Evolutionary conservation across 2,329 filamentous ascomycete genomes (phyloP), one percentile per base, ranked within the genome.

Genomic region (Trichophyton mentagrophytes): DNA sequence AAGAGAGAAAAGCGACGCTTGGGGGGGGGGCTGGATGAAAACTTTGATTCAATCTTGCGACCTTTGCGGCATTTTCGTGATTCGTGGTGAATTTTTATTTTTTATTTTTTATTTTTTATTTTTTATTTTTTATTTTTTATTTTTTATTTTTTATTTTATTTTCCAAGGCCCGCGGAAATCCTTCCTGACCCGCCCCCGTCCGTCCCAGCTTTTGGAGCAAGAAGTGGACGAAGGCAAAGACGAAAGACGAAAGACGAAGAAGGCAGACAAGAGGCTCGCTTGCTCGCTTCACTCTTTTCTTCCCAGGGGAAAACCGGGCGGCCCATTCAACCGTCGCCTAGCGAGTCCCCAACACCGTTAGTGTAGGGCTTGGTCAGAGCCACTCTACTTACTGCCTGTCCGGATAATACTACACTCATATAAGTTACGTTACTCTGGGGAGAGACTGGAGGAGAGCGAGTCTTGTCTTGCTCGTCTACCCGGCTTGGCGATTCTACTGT

Each of bases 381-480:
- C 30, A 22, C 22, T 2, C 22, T 22, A 22, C 22, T 22, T 22
- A 22, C 22, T 22, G 22, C 22, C 22, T 22, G 22, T 3, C 22
- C 2, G 22, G 22, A 22, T 22, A 22, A 22, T 22, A 22, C 22
- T 22, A 22, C 22, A 22, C 22, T 22, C 22, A 22, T 22, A 22
- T 22, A 22, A 22, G 22, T 22, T 22, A 22, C 22, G 22, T 22
- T 22, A 22, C 22, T 22, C 22, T 22, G 22, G 1, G 40, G 40
- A n/a, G 15, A 42, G 11, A 42, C 17, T n/a, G 40, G 40, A 17
- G 15, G 40, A 44, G 40, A n/a, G 11, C 40, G n/a, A 17, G 49
- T 53, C 49, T 53, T 53, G 49, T 53, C 49, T 53, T 53, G 49
- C 49, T 53, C 49, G 49, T 33, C 49, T 53, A 53, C 49, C 49